Evolutionary conservation across 1,284 basidiomycete genomes (phyloP), one percentile per base, ranked within the genome.

Genomic region (Rhodotorula sp.): DNA sequence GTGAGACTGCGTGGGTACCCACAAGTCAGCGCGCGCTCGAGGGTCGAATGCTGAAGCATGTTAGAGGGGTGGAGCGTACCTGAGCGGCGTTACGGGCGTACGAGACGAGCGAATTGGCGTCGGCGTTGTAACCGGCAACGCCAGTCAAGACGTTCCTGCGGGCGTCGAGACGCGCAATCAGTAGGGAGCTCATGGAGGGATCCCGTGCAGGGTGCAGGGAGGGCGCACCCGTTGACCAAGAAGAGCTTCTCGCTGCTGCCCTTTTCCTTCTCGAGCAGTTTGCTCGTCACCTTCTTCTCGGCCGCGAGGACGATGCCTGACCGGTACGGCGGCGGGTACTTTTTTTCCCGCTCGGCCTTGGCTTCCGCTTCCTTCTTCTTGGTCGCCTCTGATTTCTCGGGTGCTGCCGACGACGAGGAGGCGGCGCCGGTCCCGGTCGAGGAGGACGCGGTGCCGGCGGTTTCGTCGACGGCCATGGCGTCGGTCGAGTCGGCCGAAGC

Each of bases 261-360:
- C 47, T 94, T 91, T 70, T 92, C 92, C 81, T 94, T 93, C 66
- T 99, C 96, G 70, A 99, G 87, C 59, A 99, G 88, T 83, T 99
- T 99, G 62, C 94, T 94, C 0, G 97, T 98, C 56, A 99, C 94
- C 84, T 97, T 97, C 89, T 99, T 99, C 86, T 99, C 96, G 12
- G 96, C 96, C 0, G 94, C 96, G n/a, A 99, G 86, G 3, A 98
- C 94, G 52, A 99, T 92, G 1, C 97, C 96, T 29, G 75, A 65
- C 39, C 75, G 65, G 58, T 77, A 74, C 62, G 75, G 76, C 23
- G 66, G 71, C 48, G 76, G 73, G 67, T 78, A 76, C 62, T 77
- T 78, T 67, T 70, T 62, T 73, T 75, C 71, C 23, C 75, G 48
- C 65, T 75, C 73, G 5, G 69, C 69, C 60, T 69, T 68, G 14